Percentiles rank a stretch among this genome's conserved stretches.
Evolutionary conservation across 768 basidiomycete genomes (phyloP).

Genomic region (Kockovaella imperatae): DNA sequence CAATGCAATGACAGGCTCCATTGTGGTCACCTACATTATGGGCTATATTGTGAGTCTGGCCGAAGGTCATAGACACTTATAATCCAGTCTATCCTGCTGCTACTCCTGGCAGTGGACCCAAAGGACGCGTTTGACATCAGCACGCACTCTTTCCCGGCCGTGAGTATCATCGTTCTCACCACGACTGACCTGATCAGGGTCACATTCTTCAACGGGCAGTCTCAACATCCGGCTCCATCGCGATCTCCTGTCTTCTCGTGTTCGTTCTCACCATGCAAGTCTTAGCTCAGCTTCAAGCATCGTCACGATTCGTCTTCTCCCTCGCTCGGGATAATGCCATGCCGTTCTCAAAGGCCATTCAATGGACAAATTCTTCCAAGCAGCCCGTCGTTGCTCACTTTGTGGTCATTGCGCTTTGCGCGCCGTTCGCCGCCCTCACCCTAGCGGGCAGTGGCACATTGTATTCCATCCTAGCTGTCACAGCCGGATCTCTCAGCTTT

Average conservation of each 20-base stretch:
- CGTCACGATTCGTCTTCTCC: constrained; percentile 47
- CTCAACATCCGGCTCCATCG: constrained; percentile 29
- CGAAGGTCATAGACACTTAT: constrained; percentile 1
- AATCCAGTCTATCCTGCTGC: constrained; percentile 39
- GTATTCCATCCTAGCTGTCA: constrained; percentile 42
- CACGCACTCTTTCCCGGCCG: constrained; percentile 33
- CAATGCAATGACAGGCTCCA: constrained; percentile 41
- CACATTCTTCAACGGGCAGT: constrained; percentile 43
- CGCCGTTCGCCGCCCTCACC: constrained; percentile 38
- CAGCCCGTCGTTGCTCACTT: constrained; percentile 44
- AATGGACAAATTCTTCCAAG: constrained; percentile 27
- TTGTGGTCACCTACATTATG: constrained; percentile 37
- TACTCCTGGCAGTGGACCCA: constrained; percentile 35
- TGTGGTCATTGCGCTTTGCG: constrained; percentile 37
- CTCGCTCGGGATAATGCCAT: constrained; percentile 46
- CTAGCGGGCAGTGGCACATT: constrained; percentile 34
- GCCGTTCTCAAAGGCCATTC: constrained; percentile 43
- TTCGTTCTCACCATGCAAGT: constrained; percentile 41
- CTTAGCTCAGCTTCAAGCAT: constrained; percentile 46
- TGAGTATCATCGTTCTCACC: constrained; percentile 9
- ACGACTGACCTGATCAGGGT: constrained; percentile 21
- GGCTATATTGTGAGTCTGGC: constrained; percentile 45
- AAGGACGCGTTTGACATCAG: constrained; percentile 8
- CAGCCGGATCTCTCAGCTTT: constrained; percentile 40
- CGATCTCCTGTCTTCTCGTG: constrained; percentile 33